Base-by-base conservation (phyloP, 1,139 yeast species). In the Eremothecium coryli region DNA sequence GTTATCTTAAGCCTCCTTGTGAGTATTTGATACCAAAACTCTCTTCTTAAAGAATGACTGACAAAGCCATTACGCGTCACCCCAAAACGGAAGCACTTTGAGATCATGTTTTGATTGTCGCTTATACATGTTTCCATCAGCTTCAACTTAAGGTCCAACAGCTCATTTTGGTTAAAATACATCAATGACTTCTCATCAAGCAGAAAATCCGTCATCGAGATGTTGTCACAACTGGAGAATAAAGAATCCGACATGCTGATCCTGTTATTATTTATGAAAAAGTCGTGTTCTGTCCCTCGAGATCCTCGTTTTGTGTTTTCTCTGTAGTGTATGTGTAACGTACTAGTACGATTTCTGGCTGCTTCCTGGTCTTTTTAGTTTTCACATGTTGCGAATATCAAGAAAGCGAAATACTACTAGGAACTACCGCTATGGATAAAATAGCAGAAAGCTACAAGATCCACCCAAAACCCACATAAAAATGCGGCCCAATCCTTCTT, bases 41-140 rank as follows among this genome's bases (percentile, higher is more conserved):
- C 36, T 12, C 37, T 33, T 31, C 58, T 40, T 15, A 44, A 23
- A 3, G 31, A 12, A 21, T 42, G 37, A 6, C 39, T 40, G 3
- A 49, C 49, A 41, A 52, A 52, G 6, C 59, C 59, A 36, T 37
- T 42, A 23, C 41, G 40, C 7, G 46, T 41, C 11, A 26, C 33
- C 3, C 58, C 58, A 16, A 52, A 40, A 9, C 37, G 31, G 12
- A 34, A 24, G 8, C 49, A 33, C 3, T 36, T 32, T 4, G 33
- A 25, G 21, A 37, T 10, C 18, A 38, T 34, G 5, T 33, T 38
- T n/a, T 38, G 32, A 8, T 33, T 31, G 32, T 45, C 31, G 9
- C 38, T 40, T 10, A 6, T n/a, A 27, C 30, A 27, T 11, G 22
- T n/a, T 6, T 33, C 26, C 20, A 44, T 35, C 9, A 35, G 29